Conservation (phyloP, 371 early-diverging fungal genomes). For the Rhizopus microsporus region DNA sequence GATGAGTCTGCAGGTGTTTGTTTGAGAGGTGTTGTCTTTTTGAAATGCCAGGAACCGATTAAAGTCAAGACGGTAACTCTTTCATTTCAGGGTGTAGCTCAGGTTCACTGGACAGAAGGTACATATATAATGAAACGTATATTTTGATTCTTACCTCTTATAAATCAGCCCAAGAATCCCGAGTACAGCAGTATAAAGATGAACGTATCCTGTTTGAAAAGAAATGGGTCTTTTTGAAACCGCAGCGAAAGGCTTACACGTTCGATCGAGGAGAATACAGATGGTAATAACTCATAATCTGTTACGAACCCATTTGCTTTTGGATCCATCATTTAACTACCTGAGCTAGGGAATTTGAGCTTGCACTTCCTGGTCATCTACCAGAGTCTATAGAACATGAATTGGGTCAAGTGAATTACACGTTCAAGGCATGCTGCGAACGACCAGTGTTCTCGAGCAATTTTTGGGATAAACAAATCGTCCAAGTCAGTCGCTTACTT, state of each 20-base stretch:
- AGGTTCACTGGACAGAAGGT: constrained; percentile 38
- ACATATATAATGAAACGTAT: not conserved
- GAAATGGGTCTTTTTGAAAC: constrained; percentile 22
- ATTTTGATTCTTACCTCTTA: not conserved
- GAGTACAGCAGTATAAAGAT: constrained; percentile 15
- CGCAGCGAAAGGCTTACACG: constrained; percentile 21
- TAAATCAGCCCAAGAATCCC: constrained; percentile 8
- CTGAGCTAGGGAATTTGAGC: constrained; percentile 34
- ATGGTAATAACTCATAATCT: constrained; percentile 26
- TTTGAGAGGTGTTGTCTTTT: constrained; percentile 27
- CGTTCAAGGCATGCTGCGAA: constrained; percentile 38
- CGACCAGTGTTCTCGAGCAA: constrained; percentile 36
- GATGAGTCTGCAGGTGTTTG: constrained; percentile 36
- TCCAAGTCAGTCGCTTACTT: constrained; percentile 20
- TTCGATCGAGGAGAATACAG: constrained; percentile 24
- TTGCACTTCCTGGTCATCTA: constrained; percentile 40
- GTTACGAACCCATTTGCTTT: not conserved
- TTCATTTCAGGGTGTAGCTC: constrained; percentile 27
- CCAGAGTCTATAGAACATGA: constrained; percentile 40
- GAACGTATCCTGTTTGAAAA: constrained; percentile 24
- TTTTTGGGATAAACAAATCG: constrained; percentile 22
- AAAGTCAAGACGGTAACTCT: constrained; percentile 32
- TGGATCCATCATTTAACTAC: not conserved
- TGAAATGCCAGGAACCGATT: constrained; percentile 27
- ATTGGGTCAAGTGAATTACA: constrained; percentile 29